Evolutionary conservation across 371 early-diverging fungal species (phyloP), one percentile per base, ranked within the genome.

Genomic region (Mortierella sp.): DNA sequence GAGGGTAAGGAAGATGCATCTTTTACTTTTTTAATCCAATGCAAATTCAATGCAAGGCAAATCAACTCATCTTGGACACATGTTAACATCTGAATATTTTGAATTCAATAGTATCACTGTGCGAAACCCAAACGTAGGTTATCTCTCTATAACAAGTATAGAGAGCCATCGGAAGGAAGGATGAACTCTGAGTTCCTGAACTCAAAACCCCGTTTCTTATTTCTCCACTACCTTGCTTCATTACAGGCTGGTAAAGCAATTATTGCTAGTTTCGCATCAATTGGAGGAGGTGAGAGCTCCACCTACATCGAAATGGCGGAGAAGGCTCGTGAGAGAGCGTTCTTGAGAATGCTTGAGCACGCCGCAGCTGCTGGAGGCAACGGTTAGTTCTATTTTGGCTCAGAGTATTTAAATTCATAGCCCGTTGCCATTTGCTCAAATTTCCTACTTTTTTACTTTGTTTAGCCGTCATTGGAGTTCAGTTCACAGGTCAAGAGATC

Each of bases 281-380:
- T 77, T 35, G 60, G 69, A 29, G 78, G 78, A 68, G 78, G 78
- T 47, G 78, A 77, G 61, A 72, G 72, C 32, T 68, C 78, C 3
- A 77, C 78, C 19, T 77, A 77, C 31, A 72, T 77, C 54, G 78
- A 77, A 51, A 77, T 77, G 78, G 78, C 78, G 6, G 78, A 77
- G 59, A 77, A 77, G 72, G 78, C 78, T 69, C 78, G 78, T 23
- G 78, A 77, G 66, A 72, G 72, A 43, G 78, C 78, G 5, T 77
- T 77, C 63, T 5, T 72, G 57, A 67, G 78, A 53, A 68, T 77
- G 72, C 69, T 77, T 17, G 78, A 77, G 32, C 78, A 77, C 49
- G 78, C 72, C n/a, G 78, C 78, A 13, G 72, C 72, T 9, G 78
- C 72, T 12, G 78, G 78, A 32, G 78, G 78, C 29, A 77, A 77